These are phyloP conservation scores for Geranomyces variabilis DNA, from an alignment of 192 early-diverging fungal species.

Conservation along the genomic window DNA sequence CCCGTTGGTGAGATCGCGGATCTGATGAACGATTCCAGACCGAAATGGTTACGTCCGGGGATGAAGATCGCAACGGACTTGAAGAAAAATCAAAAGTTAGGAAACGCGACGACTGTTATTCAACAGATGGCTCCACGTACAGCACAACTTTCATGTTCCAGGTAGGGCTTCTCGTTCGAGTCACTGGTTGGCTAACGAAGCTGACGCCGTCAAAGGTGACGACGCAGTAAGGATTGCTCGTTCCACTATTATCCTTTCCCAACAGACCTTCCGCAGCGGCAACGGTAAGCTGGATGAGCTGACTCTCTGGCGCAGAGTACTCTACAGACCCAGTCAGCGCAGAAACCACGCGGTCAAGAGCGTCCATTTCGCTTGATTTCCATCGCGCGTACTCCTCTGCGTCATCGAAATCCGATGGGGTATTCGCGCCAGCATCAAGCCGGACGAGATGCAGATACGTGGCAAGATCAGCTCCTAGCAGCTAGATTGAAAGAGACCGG, in stretches of 20 bases:
- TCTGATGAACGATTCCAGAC: slow-evolving; percentile 30
- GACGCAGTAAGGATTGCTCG: slow-evolving; percentile 34
- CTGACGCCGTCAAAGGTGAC: slow-evolving; percentile 7
- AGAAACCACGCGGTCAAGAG: slow-evolving; percentile 13
- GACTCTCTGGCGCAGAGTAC: neutral
- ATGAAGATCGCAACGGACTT: neutral
- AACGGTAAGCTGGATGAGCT: neutral
- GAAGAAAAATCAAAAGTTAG: no score
- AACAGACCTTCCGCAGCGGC: slow-evolving; percentile 13
- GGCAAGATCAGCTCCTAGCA: slow-evolving; percentile 12
- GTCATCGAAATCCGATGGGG: slow-evolving; percentile 10
- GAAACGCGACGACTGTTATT: no score
- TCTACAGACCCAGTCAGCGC: neutral
- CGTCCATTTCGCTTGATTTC: slow-evolving; percentile 12
- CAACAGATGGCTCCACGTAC: slow-evolving; percentile 13
- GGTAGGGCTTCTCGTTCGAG: neutral
- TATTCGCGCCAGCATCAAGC: neutral
- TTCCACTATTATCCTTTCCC: slow-evolving; percentile 22
- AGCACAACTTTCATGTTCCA: slow-evolving; percentile 25
- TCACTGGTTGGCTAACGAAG: slow-evolving; percentile 15
- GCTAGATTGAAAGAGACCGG: neutral
- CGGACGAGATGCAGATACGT: slow-evolving; percentile 19
- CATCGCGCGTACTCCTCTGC: neutral
- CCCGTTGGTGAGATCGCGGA: neutral
- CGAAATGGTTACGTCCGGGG: slow-evolving; percentile 9